Evolutionary conservation across 768 basidiomycete species (phyloP).

Genomic region (Boletus edulis): DNA sequence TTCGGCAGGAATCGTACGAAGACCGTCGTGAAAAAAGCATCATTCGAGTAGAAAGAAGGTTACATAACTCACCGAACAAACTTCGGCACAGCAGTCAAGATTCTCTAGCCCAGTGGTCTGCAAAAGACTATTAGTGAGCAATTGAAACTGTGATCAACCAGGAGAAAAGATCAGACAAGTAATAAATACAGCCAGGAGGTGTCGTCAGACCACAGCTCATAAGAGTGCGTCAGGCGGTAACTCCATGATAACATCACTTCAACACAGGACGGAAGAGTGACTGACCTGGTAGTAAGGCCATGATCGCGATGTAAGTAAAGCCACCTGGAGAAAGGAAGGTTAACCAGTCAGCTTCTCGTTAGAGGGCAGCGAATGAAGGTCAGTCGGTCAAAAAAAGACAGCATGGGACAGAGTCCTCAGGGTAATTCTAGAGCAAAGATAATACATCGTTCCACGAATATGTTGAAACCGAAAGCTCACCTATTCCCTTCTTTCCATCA

Average conservation of each 20-base stretch:
- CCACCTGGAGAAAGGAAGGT: background rate
- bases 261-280: background rate
- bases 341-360: background rate
- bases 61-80: background rate
- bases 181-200: conserved; percentile 13
- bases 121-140: background rate
- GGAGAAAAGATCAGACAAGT: conserved; percentile 6
- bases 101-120: background rate
- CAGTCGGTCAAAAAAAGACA: background rate
- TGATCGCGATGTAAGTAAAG: background rate
- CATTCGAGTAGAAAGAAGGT: background rate
- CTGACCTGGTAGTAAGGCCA: background rate
- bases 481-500: background rate
- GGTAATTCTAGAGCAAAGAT: background rate
- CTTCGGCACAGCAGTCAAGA: background rate
- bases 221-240: conserved; percentile 13
- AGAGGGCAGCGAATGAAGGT: background rate
- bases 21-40: conserved; percentile 43
- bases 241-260: conserved; percentile 18
- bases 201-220: conserved; percentile 8
- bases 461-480: background rate
- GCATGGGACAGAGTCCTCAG: conserved; percentile 9
- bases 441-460: background rate
- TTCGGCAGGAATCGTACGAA: conserved; percentile 79
- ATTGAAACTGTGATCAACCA: background rate